Conservation (phyloP, 345 rosid species). For the Atalantia buxifolia region DNA sequence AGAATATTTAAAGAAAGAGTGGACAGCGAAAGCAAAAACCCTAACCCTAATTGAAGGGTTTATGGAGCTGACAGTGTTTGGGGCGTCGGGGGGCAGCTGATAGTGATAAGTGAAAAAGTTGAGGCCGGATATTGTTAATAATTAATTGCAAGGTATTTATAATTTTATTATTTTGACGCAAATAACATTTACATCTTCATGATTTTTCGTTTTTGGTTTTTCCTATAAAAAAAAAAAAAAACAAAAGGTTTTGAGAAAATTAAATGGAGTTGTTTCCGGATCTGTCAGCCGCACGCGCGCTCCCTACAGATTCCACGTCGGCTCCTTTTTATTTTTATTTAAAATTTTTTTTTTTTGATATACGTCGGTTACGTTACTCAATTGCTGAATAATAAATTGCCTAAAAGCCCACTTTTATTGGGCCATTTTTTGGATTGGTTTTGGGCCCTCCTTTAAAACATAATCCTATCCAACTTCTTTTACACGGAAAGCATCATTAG, state of each 20-base stretch:
- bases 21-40: constrained; percentile 14
- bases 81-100: background rate
- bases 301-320: background rate
- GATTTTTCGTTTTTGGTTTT: no score
- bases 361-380: background rate
- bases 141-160: no score
- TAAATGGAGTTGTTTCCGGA: no score
- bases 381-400: no score
- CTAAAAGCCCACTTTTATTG: background rate
- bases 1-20: background rate
- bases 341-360: no score
- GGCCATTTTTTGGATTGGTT: background rate
- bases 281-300: background rate
- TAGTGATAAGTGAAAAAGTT: background rate
- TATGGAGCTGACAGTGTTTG: background rate
- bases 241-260: no score
- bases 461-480: no score
- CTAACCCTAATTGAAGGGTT: constrained; percentile 33
- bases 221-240: no score
- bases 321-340: background rate
- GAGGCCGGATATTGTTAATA: background rate
- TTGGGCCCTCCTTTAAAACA: no score
- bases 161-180: no score
- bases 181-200: no score
- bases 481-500: no score